phyloP scores from a whole-genome alignment of 495 filamentous ascomycete species.

The Talaromyces proteolyticus region DNA sequence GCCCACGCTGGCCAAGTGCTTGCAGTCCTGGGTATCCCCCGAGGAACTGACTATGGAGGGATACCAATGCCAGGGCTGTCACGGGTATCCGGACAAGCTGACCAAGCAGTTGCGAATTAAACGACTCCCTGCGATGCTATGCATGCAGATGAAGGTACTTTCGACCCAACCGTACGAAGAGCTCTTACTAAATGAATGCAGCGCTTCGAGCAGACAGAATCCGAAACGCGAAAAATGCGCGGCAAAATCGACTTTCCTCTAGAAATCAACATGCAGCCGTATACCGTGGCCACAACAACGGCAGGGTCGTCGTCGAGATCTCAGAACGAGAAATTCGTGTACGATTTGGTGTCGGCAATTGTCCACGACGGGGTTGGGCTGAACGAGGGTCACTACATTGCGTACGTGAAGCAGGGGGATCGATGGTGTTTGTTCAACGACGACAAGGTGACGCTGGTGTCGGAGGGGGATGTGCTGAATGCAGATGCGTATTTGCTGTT shows the following conservation, averaged over 20 bases:
- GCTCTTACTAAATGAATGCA: conserved; percentile 29
- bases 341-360: conserved; percentile 78
- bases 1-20: conserved; percentile 64
- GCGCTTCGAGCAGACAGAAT: conserved; percentile 72
- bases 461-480: conserved; percentile 70
- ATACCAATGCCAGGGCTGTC: conserved; percentile 76
- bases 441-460: conserved; percentile 75
- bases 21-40: conserved; percentile 70
- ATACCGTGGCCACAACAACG: conserved; percentile 48
- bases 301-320: too few species aligned
- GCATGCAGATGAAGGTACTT: conserved; percentile 82
- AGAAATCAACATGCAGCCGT: conserved; percentile 82
- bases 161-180: too few species aligned
- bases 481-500: conserved; percentile 84
- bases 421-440: conserved; percentile 95
- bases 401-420: conserved; percentile 73
- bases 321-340: conserved; percentile 53
- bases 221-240: conserved; percentile 70
- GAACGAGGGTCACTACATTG: conserved; percentile 84
- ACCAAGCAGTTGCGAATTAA: conserved; percentile 76
- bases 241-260: conserved; percentile 77
- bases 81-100: conserved; percentile 59
- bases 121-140: conserved; percentile 76
- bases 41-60: conserved; percentile 69
- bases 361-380: conserved; percentile 76